These are phyloP conservation scores for Acidiella bohemica DNA, from an alignment of 495 filamentous ascomycete genomes.

Conservation along the genomic window DNA sequence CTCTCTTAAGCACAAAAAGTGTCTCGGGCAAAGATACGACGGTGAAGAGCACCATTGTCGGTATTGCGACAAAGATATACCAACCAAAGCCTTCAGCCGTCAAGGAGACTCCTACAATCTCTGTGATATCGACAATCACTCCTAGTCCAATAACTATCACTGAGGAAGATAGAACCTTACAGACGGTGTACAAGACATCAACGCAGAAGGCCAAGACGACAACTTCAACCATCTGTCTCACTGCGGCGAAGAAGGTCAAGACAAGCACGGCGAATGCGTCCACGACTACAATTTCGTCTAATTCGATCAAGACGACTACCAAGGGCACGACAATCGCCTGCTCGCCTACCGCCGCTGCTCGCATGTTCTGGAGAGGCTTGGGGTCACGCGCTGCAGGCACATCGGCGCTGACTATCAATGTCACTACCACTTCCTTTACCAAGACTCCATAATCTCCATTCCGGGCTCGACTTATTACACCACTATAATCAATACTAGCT, in stretches of 20 bases:
- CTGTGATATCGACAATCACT: not conserved
- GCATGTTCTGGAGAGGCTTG: too few relatives aligned
- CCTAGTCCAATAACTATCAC: not conserved
- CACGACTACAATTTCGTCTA: not conserved
- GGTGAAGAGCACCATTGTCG: not conserved
- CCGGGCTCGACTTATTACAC: not conserved
- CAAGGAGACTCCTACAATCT: constrained; percentile 1
- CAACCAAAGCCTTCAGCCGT: not conserved
- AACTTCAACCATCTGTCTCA: not conserved
- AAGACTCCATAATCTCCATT: constrained; percentile 1
- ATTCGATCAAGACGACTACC: not conserved
- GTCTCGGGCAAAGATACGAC: not conserved
- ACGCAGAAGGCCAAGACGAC: not conserved
- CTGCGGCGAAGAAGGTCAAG: not conserved
- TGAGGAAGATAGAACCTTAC: not conserved
- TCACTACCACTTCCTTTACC: not conserved
- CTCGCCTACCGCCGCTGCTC: too few relatives aligned
- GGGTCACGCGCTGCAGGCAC: too few relatives aligned
- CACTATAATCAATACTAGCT: not conserved
- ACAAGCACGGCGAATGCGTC: not conserved
- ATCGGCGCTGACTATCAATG: too few relatives aligned
- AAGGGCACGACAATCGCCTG: not conserved
- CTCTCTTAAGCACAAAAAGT: not conserved
- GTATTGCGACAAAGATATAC: not conserved
- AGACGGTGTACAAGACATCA: not conserved